Evolutionary conservation across 2,329 filamentous ascomycete genomes (phyloP), one percentile per base, ranked within the genome.

Genomic region (Capronia americana): DNA sequence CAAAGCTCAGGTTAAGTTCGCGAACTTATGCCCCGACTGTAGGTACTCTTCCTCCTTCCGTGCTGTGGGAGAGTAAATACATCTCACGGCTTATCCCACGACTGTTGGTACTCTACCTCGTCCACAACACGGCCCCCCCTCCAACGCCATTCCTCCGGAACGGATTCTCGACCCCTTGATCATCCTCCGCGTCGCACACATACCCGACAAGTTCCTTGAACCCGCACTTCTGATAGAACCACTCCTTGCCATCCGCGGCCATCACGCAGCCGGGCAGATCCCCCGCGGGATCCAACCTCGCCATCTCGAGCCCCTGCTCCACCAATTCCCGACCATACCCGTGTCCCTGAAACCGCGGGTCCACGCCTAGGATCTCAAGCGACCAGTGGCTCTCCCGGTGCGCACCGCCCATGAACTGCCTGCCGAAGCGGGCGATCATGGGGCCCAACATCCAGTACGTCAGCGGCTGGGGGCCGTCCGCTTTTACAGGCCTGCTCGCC

Each of bases 401-500:
- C 20, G 65, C 61, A 28, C 56, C 65, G 34, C 10, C 11, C 51
- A 64, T 64, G 54, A 65, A 65, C 2, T 57, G 61, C 23, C 11
- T 50, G 12, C n/a, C 28, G 23, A 65, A 69, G 24, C 65, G 67
- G 2, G 44, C 14, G 1, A 57, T 23, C 12, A 24, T 28, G 17
- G 58, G 12, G n/a, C 62, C 24, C 24, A 67, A 55, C 41, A 63
- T 65, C 57, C 57, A 65, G 38, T 51, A 65, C 20, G 62, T 61
- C 23, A 69, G 61, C 20, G 62, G 62, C 26, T 53, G 23, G 5
- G 67, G 65, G 46, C 10, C 32, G 10, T 74, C 73, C 61, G 78
- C 76, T 2, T 77, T 74, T 5, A 78, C 75, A 10, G 77, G 73
- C 38, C 64, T 67, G 10, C 59, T 41, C 4, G 67, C 63, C 7